A percentile compares a stretch with the other conserved stretches of the same genome.
phyloP scores from a whole-genome alignment of 331 rosid species.

The Rhamnella rubrinervis region DNA sequence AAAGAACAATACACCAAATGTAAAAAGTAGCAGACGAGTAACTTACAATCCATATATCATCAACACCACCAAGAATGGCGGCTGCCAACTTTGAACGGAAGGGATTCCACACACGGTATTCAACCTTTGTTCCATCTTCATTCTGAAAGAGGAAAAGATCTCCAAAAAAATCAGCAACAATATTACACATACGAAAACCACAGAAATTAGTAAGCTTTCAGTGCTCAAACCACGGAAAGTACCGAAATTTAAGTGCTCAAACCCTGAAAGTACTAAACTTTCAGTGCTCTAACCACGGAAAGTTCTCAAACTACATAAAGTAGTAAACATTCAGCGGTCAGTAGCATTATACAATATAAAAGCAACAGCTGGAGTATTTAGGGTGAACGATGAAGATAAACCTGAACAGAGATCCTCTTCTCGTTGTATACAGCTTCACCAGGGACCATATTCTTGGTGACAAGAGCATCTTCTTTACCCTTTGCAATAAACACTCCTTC shows the following conservation, averaged over 20 bases:
- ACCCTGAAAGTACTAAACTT: too few relatives aligned
- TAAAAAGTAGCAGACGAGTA: background rate
- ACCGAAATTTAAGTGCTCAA: too few relatives aligned
- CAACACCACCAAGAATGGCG: slow-evolving; percentile 91
- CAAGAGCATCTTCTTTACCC: slow-evolving; percentile 86
- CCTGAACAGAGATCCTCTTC: slow-evolving; percentile 80
- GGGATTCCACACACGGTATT: slow-evolving; percentile 89
- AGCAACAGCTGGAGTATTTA: background rate
- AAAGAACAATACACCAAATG: background rate
- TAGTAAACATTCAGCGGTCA: too few relatives aligned
- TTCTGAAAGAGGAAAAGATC: slow-evolving; percentile 31
- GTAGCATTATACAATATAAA: too few relatives aligned
- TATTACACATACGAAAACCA: background rate
- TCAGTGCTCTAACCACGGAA: too few relatives aligned
- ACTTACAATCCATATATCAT: slow-evolving; percentile 82
- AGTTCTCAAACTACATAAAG: too few relatives aligned
- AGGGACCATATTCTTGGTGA: slow-evolving; percentile 84
- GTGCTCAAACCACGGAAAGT: too few relatives aligned
- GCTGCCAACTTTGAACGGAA: slow-evolving; percentile 92
- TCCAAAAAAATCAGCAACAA: too few relatives aligned
- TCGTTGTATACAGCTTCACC: slow-evolving; percentile 93
- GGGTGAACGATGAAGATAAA: background rate
- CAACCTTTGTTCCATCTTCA: slow-evolving; percentile 76
- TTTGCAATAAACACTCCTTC: slow-evolving; percentile 77
- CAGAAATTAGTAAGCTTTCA: too few relatives aligned